These are phyloP conservation scores for Phaffia rhodozyma DNA, from an alignment of 1,284 basidiomycete species.

Conservation along the genomic window DNA sequence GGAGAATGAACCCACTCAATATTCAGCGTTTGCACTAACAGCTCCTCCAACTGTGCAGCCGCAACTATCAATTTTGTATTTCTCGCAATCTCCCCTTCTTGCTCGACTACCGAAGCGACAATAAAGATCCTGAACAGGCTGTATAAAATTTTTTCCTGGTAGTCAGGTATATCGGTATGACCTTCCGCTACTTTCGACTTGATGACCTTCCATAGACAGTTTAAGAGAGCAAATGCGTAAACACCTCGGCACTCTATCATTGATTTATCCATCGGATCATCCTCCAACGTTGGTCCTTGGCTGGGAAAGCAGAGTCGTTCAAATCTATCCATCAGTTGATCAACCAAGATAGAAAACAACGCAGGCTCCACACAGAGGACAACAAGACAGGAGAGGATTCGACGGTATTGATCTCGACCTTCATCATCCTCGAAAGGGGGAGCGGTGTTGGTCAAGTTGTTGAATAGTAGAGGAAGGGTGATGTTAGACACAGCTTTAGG, in stretches of 20 bases:
- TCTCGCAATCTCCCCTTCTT: conserved; percentile 33
- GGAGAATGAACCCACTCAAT: conserved; percentile 44
- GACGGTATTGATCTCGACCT: conserved; percentile 54
- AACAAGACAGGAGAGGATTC: conserved; percentile 57
- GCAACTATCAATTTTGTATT: conserved; percentile 55
- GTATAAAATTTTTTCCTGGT: conserved; percentile 60
- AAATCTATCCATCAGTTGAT: conserved; percentile 66
- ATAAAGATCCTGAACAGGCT: conserved; percentile 59
- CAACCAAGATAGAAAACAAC: conserved; percentile 73
- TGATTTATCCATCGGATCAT: conserved; percentile 9
- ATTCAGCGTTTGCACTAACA: conserved; percentile 54
- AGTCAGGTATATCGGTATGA: conserved; percentile 63
- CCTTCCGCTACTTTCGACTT: conserved; percentile 48
- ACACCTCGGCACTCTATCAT: conserved; percentile 49
- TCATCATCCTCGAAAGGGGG: conserved; percentile 46
- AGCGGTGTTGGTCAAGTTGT: conserved; percentile 53
- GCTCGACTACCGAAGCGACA: conserved; percentile 36
- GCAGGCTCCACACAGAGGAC: conserved; percentile 61
- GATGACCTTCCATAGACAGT: conserved; percentile 53
- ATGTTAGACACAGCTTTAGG: conserved; percentile 60
- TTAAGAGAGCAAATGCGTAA: conserved; percentile 71
- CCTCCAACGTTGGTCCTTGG: no score
- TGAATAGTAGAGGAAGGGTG: conserved; percentile 69
- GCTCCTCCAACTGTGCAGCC: conserved; percentile 51
- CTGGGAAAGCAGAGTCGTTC: conserved; percentile 50